Evolutionary conservation across 768 basidiomycete genomes (phyloP).

Genomic region (Termitomyces sp.): DNA sequence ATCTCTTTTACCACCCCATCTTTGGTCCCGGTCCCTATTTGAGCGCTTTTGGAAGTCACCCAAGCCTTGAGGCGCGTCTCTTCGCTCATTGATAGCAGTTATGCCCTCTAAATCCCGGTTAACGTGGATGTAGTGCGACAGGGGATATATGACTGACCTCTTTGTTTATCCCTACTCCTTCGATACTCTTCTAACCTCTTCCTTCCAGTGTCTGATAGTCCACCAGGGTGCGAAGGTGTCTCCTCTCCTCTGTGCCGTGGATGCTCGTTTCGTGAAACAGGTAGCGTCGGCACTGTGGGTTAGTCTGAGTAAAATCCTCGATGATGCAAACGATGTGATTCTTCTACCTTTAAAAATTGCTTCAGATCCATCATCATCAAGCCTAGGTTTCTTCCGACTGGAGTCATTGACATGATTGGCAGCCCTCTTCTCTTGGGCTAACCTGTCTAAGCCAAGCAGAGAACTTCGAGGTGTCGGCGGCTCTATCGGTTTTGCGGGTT

Average conservation of each 20-base stretch:
- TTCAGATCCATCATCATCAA: conserved; percentile 60
- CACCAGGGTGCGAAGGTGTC: conserved; percentile 91
- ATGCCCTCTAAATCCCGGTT: conserved; percentile 57
- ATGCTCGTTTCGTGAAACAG: conserved; percentile 47
- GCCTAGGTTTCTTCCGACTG: conserved; percentile 61
- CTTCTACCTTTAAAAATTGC: conserved; percentile 83
- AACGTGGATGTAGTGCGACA: background rate
- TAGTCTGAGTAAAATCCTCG: conserved; percentile 5
- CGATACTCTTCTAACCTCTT: conserved; percentile 74
- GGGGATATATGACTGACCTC: conserved; percentile 35
- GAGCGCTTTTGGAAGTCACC: conserved; percentile 92
- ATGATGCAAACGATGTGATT: too few species aligned
- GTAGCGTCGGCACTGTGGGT: conserved; percentile 74
- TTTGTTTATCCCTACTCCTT: conserved; percentile 60
- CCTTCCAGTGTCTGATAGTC: conserved; percentile 72
- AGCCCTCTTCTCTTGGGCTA: conserved; percentile 85
- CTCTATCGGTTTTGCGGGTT: conserved; percentile 66
- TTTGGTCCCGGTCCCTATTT: conserved; percentile 63
- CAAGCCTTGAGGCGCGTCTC: conserved; percentile 67
- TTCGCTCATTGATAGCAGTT: conserved; percentile 47
- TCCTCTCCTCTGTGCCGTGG: conserved; percentile 76
- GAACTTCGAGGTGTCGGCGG: conserved; percentile 78
- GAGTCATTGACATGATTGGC: conserved; percentile 44
- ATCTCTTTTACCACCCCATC: conserved; percentile 40
- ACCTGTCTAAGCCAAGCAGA: conserved; percentile 77